Conservation (phyloP, 2,329 filamentous ascomycete species). For the Aspergillus texensis region DNA sequence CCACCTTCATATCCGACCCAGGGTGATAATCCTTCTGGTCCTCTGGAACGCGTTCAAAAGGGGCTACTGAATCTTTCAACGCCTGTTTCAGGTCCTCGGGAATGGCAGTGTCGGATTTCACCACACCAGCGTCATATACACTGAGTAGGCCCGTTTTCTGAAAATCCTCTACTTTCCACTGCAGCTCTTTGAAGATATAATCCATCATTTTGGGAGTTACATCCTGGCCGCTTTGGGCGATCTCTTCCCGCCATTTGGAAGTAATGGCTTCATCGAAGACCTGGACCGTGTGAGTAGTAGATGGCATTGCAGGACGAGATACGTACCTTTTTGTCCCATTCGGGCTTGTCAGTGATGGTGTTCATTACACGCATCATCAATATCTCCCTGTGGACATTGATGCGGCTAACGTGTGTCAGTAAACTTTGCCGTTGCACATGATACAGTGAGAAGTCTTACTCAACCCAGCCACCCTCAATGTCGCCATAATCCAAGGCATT, state of each 20-base stretch:
- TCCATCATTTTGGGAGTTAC: slow-evolving; percentile 41
- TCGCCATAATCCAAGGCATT: slow-evolving; percentile 5
- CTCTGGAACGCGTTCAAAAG: slow-evolving; percentile 53
- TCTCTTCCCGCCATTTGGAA: slow-evolving; percentile 38
- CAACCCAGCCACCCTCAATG: slow-evolving; percentile 1
- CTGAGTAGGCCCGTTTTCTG: slow-evolving; percentile 44
- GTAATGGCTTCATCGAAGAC: slow-evolving; percentile 40
- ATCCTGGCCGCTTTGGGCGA: slow-evolving; percentile 18
- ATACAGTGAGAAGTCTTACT: background rate
- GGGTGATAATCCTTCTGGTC: slow-evolving; percentile 66
- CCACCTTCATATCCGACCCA: slow-evolving; percentile 57
- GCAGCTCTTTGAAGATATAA: slow-evolving; percentile 51
- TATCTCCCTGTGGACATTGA: slow-evolving; percentile 37
- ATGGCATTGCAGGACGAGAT: slow-evolving; percentile 42
- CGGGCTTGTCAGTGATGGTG: slow-evolving; percentile 45
- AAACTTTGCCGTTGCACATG: too few relatives aligned
- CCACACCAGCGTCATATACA: slow-evolving; percentile 51
- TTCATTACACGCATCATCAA: slow-evolving; percentile 48
- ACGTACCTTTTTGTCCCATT: slow-evolving; percentile 46
- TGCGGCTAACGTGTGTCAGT: background rate
- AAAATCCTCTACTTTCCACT: slow-evolving; percentile 50
- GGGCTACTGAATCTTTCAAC: slow-evolving; percentile 51
- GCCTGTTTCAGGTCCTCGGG: slow-evolving; percentile 41
- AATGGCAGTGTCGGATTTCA: slow-evolving; percentile 58
- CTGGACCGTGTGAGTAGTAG: background rate